These are phyloP conservation scores for Beverwykella pulmonaria DNA, from an alignment of 495 filamentous ascomycete genomes.

Conservation along the genomic window DNA sequence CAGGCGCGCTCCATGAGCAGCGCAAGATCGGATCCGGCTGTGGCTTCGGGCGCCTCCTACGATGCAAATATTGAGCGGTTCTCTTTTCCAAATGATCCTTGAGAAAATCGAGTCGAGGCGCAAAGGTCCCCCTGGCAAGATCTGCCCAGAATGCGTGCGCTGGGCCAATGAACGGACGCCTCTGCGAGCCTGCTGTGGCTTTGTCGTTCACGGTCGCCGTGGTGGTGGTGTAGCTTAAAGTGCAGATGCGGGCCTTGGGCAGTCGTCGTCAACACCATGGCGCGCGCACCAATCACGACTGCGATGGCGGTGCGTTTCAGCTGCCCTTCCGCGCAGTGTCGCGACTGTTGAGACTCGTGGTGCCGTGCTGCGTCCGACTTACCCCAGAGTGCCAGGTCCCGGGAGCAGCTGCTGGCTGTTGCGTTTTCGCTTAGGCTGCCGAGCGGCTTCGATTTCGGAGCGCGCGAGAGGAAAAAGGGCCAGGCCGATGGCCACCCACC, in stretches of 20 bases:
- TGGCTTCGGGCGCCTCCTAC: slow-evolving; percentile 33
- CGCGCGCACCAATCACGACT: neutral
- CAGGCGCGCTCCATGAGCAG: slow-evolving; percentile 1
- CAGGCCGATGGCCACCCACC: neutral
- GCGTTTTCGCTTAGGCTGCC: too few relatives aligned
- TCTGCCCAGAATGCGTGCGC: slow-evolving; percentile 7
- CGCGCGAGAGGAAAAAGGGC: neutral
- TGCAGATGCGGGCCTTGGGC: slow-evolving; percentile 11
- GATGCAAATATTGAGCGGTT: slow-evolving; percentile 26
- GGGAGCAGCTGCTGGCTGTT: too few relatives aligned
- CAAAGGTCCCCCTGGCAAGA: slow-evolving; percentile 13
- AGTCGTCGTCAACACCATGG: slow-evolving; percentile 2
- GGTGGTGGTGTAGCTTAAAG: neutral
- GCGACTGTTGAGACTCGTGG: neutral
- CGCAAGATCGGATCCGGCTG: slow-evolving; percentile 5
- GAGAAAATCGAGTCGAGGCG: slow-evolving; percentile 7
- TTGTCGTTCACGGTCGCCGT: slow-evolving; percentile 10
- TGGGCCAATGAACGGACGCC: slow-evolving; percentile 10
- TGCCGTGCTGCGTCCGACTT: neutral
- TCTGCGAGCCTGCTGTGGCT: slow-evolving; percentile 18
- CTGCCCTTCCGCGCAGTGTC: neutral
- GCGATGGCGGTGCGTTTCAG: slow-evolving; percentile 16
- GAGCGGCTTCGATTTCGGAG: too few relatives aligned
- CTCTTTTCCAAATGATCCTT: slow-evolving; percentile 34
- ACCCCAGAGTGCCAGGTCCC: neutral